phyloP scores from a whole-genome alignment of 2,329 filamentous ascomycete genomes.

The Aspergillus sp. region DNA sequence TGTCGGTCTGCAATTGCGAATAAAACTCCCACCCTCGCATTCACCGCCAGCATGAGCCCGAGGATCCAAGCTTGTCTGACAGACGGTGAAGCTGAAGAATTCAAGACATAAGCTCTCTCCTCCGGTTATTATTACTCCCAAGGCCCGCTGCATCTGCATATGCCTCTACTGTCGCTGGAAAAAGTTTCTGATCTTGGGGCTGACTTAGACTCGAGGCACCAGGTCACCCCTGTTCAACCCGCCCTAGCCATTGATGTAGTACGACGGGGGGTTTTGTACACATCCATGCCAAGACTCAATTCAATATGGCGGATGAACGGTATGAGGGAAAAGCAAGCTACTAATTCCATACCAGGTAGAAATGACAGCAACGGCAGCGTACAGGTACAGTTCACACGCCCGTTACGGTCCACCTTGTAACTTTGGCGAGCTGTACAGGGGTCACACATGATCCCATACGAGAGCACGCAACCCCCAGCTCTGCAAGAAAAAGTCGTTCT shows the following conservation, averaged over 20 bases:
- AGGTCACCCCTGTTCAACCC: not conserved
- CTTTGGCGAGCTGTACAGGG: not conserved
- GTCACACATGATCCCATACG: not conserved
- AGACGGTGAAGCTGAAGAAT: constrained; percentile 1
- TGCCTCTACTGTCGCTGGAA: not conserved
- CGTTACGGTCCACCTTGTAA: not conserved
- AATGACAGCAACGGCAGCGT: not conserved
- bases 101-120: not conserved
- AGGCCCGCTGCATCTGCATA: not conserved
- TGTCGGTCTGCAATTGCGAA: not conserved
- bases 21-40: not conserved
- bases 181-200: not conserved
- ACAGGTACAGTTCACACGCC: not conserved
- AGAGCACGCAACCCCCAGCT: not conserved
- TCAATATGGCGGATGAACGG: not conserved
- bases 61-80: not conserved
- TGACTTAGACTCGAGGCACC: not conserved
- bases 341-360: not conserved
- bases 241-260: not conserved
- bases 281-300: not conserved
- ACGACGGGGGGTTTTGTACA: not conserved
- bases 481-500: not conserved
- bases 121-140: not conserved
- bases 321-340: not conserved
- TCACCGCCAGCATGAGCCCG: not conserved